A percentile compares a stretch with the other conserved stretches of the same genome.
Conservation (phyloP, 139 green algal genomes). For the Pycnococcus provasolii region DNA sequence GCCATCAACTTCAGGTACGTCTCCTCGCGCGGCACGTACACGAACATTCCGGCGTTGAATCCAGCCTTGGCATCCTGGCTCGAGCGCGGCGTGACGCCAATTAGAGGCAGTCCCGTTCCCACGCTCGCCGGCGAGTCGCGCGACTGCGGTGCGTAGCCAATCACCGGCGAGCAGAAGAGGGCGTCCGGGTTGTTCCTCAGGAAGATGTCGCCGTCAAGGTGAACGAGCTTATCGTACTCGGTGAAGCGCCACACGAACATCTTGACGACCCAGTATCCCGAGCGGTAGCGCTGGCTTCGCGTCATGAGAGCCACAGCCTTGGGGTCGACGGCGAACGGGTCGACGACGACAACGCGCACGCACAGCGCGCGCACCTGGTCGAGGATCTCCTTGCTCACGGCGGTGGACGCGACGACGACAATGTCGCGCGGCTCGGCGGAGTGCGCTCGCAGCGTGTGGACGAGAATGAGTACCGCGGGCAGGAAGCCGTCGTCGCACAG, state of each 20-base stretch:
- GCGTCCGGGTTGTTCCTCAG: conserved; percentile 25
- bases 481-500: conserved; percentile 18
- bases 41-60: conserved; percentile 26
- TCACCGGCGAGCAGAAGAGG: conserved; percentile 21
- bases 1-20: conserved; percentile 1
- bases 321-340: conserved; percentile 5
- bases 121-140: too few species aligned
- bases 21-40: conserved; percentile 1
- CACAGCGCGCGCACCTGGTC: background rate
- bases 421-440: conserved; percentile 4
- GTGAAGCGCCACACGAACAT: conserved; percentile 17
- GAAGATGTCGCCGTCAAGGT: conserved; percentile 34
- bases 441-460: conserved; percentile 18
- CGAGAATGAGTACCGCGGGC: conserved; percentile 14
- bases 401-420: conserved; percentile 9
- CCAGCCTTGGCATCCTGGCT: conserved; percentile 1
- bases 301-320: background rate
- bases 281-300: conserved; percentile 3
- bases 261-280: conserved; percentile 22
- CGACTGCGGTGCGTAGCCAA: too few species aligned
- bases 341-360: conserved; percentile 13
- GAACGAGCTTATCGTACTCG: conserved; percentile 28
- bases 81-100: conserved; percentile 11
- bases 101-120: background rate
- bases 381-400: background rate